Conservation (phyloP, 805 yeast genomes). For the Jamesozyma jinghongensis region DNA sequence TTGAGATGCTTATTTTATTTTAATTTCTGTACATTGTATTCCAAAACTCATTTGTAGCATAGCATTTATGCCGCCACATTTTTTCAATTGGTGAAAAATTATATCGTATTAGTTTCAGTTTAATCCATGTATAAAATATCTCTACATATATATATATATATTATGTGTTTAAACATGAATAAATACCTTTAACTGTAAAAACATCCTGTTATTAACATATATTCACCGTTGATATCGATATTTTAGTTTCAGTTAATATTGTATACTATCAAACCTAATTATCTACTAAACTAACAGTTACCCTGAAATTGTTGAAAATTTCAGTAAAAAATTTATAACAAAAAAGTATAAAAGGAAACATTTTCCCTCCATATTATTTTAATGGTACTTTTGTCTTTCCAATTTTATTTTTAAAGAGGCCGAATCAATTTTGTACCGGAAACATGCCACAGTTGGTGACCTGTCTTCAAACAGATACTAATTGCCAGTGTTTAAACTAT, state of each 20-base stretch:
- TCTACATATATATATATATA: neutral
- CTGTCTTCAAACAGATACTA: slow-evolving; percentile 30
- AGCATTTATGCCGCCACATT: neutral
- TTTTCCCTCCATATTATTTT: neutral
- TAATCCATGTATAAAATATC: neutral
- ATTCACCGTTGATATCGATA: neutral
- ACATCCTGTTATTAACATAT: neutral
- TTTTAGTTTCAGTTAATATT: neutral
- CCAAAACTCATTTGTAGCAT: neutral
- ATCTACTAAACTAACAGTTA: neutral
- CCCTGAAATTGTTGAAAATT: neutral
- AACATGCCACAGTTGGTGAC: slow-evolving; percentile 33
- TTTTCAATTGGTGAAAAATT: neutral
- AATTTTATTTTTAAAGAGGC: slow-evolving; percentile 12
- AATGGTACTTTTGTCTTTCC: neutral
- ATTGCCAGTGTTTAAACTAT: slow-evolving; percentile 31
- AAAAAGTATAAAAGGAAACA: slow-evolving; percentile 3
- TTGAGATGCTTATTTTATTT: neutral
- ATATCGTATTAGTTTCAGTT: neutral
- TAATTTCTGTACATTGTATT: neutral
- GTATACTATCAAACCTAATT: neutral
- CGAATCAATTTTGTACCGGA: slow-evolving; percentile 30
- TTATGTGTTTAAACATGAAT: neutral
- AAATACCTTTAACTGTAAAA: neutral
- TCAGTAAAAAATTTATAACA: neutral